These are phyloP conservation scores for Laguncularia racemosa DNA, from an alignment of 345 rosid genomes.

Conservation along the genomic window DNA sequence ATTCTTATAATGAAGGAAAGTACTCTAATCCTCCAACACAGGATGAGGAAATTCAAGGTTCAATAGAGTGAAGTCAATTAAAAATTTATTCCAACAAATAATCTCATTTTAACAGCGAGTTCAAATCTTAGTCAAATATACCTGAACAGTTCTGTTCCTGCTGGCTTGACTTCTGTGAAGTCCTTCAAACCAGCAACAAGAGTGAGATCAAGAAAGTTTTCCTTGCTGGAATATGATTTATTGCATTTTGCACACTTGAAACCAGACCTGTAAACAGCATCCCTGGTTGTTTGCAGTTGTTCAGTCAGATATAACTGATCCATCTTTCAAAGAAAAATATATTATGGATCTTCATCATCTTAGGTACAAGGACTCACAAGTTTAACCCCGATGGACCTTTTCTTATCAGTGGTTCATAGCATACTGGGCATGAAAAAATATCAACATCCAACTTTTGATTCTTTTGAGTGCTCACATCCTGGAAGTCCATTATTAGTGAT, in stretches of 20 bases:
- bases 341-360: neutral
- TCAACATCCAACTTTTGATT: constrained; percentile 33
- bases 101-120: neutral
- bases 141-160: constrained; percentile 76
- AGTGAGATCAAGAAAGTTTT: constrained; percentile 72
- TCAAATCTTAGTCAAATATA: constrained; percentile 14
- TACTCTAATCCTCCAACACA: too few species aligned
- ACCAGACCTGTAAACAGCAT: constrained; percentile 83
- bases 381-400: constrained; percentile 90
- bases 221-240: constrained; percentile 83
- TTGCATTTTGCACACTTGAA: constrained; percentile 75
- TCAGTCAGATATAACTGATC: neutral
- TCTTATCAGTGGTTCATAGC: constrained; percentile 76
- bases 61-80: too few species aligned
- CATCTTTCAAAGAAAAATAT: neutral
- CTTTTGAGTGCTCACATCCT: constrained; percentile 30
- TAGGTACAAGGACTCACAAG: constrained; percentile 42
- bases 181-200: constrained; percentile 59
- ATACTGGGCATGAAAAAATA: constrained; percentile 74
- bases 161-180: constrained; percentile 64
- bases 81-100: neutral
- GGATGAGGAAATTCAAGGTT: too few species aligned
- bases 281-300: constrained; percentile 33
- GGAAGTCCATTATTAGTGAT: constrained; percentile 5
- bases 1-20: too few species aligned